phyloP scores from a whole-genome alignment of 2,329 filamentous ascomycete genomes.

The Tolypocladium tropicale region DNA sequence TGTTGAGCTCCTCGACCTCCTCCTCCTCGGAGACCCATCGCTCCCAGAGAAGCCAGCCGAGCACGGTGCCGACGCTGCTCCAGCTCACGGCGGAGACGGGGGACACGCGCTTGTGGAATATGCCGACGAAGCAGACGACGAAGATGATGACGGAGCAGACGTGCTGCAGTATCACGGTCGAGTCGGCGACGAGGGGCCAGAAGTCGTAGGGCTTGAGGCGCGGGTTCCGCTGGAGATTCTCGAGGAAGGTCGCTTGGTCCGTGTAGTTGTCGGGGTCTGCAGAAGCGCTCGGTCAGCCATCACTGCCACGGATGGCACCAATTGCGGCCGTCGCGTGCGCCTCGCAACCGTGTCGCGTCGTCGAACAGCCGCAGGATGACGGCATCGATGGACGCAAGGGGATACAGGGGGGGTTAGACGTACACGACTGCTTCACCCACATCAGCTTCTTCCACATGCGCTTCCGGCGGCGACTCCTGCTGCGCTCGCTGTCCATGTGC shows the following conservation, averaged over 20 bases:
- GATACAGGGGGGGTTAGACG: constrained; percentile 19
- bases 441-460: constrained; percentile 88
- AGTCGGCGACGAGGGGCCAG: constrained; percentile 91
- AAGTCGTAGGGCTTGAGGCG: constrained; percentile 93
- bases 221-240: constrained; percentile 90
- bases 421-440: constrained; percentile 95
- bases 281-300: background rate
- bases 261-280: constrained; percentile 97
- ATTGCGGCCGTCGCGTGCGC: background rate
- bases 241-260: constrained; percentile 91
- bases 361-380: background rate
- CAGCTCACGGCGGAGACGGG: constrained; percentile 82
- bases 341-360: background rate
- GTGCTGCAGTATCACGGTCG: constrained; percentile 93
- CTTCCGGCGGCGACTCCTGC: constrained; percentile 57
- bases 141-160: constrained; percentile 93
- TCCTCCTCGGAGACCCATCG: constrained; percentile 70
- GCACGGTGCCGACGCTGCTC: constrained; percentile 70
- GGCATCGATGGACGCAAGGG: background rate
- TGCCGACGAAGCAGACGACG: constrained; percentile 84
- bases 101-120: constrained; percentile 77
- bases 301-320: background rate
- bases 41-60: constrained; percentile 89
- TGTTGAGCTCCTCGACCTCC: constrained; percentile 27
- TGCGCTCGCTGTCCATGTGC: constrained; percentile 43